Evolutionary conservation across 2,329 filamentous ascomycete genomes (phyloP), one percentile per base, ranked within the genome.

Genomic region (Aspergillus puulaauensis): DNA sequence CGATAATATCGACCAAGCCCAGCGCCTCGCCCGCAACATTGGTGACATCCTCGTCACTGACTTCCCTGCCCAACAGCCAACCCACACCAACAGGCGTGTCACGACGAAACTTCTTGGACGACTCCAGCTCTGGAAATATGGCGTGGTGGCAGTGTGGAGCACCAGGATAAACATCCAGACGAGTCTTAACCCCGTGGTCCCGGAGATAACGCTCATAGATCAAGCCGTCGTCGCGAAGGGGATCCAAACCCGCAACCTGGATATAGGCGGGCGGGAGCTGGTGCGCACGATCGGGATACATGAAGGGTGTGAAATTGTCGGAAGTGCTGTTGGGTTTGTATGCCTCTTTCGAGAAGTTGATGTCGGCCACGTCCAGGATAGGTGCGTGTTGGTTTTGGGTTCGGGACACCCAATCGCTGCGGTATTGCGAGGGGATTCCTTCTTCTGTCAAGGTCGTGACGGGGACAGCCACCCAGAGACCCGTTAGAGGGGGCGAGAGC

Each of bases 201-300:
- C 27, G 12, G 15, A 54, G 52, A 31, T 54, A 54, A 7, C 44
- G 43, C n/a, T 48, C 43, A 21, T 48, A 54, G 37, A 54, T 48
- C 35, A 54, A 31, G 6, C 43, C 52, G 12, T 54, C 52, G 35
- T 54, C 52, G 14, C 52, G 52, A 33, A 54, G 15, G 15, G 44
- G 45, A 24, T 54, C 52, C 52, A 54, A n/a, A 2, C 52, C 52
- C 19, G 43, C 52, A 12, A 54, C 23, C 44, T 54, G 52, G 44
- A 54, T 40, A 48, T 40, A 49, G 3, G 52, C 52, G n/a, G 52
- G 44, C 19, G 52, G 52, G 4, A 54, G 47, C 21, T 12, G n/a
- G 23, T 19, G 9, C 3, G 19, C 52, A n/a, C 24, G 31, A 17
- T 54, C 52, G 8, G 35, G 14, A 24, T 49, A 27, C 19, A 33